These are phyloP conservation scores for Xylaria arbuscula DNA, from an alignment of 2,329 filamentous ascomycete genomes.

Conservation along the genomic window DNA sequence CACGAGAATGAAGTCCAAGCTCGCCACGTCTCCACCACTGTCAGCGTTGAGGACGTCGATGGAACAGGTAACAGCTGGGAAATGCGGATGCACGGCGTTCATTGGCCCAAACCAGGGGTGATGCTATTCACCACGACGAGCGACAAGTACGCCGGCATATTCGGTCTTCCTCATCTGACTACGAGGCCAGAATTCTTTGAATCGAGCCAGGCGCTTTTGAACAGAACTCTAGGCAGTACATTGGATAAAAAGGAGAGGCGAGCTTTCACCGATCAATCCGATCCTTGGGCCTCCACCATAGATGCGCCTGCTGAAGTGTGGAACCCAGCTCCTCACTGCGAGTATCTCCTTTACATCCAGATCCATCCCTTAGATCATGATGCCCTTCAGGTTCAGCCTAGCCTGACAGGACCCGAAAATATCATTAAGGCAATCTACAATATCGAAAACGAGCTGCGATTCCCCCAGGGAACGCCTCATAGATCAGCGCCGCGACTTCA, in stretches of 20 bases:
- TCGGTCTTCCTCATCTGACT: slow-evolving; percentile 85
- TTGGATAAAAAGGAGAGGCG: slow-evolving; percentile 73
- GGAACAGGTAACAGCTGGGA: slow-evolving; percentile 80
- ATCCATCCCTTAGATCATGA: slow-evolving; percentile 67
- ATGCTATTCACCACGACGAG: slow-evolving; percentile 89
- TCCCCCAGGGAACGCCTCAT: slow-evolving; percentile 69
- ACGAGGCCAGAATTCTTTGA: slow-evolving; percentile 67
- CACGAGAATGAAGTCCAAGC: slow-evolving; percentile 64
- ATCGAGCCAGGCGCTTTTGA: slow-evolving; percentile 73
- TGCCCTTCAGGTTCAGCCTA: slow-evolving; percentile 50
- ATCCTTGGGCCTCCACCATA: slow-evolving; percentile 81
- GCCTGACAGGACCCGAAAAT: slow-evolving; percentile 50
- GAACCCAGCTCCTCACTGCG: slow-evolving; percentile 79
- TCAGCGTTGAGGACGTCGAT: slow-evolving; percentile 78
- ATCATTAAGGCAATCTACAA: slow-evolving; percentile 59
- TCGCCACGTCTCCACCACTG: slow-evolving; percentile 75
- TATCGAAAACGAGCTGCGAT: slow-evolving; percentile 72
- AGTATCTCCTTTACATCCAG: slow-evolving; percentile 88
- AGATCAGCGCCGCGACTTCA: slow-evolving; percentile 65
- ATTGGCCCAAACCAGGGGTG: slow-evolving; percentile 83
- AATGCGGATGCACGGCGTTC: slow-evolving; percentile 82
- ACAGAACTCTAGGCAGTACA: slow-evolving; percentile 75
- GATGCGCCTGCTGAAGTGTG: slow-evolving; percentile 69
- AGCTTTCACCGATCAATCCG: slow-evolving; percentile 66
- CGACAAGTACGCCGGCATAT: slow-evolving; percentile 93